Evolutionary conservation across 169 alveolate species (phyloP), one percentile per base, ranked within the genome.

Genomic region (Cardiosporidium cionae): DNA sequence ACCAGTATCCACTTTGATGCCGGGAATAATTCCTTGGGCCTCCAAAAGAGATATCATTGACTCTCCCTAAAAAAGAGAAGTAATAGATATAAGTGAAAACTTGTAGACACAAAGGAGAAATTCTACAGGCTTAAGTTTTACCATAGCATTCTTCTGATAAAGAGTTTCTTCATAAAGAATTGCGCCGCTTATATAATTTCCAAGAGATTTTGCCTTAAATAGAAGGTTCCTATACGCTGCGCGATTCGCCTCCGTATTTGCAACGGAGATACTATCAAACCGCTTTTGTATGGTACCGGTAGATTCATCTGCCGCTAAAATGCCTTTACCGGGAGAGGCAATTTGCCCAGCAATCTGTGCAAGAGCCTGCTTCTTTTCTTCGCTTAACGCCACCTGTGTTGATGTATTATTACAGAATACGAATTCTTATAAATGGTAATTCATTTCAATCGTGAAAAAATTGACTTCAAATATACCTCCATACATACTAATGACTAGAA

Each of bases 301-400:
- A 32, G 98, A 93, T 90, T 97, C 99, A 81, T 97, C 99, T 31
- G 99, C 99, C 27, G 99, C 99, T 44, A 97, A 87, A 73, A 97
- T 92, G 36, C 99, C 99, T 88, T 94, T 94, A 68, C 99, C 99
- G 32, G 86, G 81, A 16, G 82, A 29, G 34, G 66, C 28, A 35
- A 81, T 27, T 31, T 53, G 44, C 31, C 27, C 28, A 53, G 87
- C 87, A 32, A 35, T 81, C 65, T 66, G 76, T 7, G 65, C 81
- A 52, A 81, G 73, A 72, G 75, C 87, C 69, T 67, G 23, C 63
- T 71, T 71, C 32, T 71, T 28, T 6, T 67, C 79, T 64, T 80
- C 77, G 27, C 67, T 44, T n/a, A n/a, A n/a, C n/a, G n/a, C n/a
- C n/a, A n/a, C n/a, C n/a, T n/a, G n/a, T n/a, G n/a, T n/a, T n/a